Evolutionary conservation across 2,329 filamentous ascomycete species (phyloP).

Genomic region (Stachybotrys echinatus): DNA sequence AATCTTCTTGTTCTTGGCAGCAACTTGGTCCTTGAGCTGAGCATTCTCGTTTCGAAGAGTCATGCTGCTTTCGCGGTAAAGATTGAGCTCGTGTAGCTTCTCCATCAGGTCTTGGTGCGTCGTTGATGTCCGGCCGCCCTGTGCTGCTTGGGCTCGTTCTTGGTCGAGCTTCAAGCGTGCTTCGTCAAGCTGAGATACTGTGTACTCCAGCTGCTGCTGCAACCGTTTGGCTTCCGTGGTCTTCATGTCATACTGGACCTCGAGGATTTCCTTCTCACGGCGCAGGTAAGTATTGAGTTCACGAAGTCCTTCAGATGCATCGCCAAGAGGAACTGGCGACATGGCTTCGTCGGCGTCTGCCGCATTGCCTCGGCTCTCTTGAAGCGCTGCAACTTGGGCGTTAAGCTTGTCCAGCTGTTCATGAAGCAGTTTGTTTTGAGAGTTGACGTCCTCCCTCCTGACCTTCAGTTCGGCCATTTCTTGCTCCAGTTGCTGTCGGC

Average conservation of each 20-base stretch:
- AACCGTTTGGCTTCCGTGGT: slow-evolving; percentile 82
- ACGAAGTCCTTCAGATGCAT: slow-evolving; percentile 69
- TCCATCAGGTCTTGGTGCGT: slow-evolving; percentile 89
- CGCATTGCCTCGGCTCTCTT: slow-evolving; percentile 62
- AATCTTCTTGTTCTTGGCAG: slow-evolving; percentile 69
- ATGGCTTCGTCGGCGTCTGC: slow-evolving; percentile 48
- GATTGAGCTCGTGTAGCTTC: slow-evolving; percentile 90
- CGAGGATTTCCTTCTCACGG: slow-evolving; percentile 94
- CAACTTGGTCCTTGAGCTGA: slow-evolving; percentile 69
- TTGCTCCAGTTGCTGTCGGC: slow-evolving; percentile 72
- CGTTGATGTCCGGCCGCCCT: slow-evolving; percentile 66
- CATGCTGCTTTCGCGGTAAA: slow-evolving; percentile 91
- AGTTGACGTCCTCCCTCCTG: slow-evolving; percentile 75
- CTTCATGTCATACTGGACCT: slow-evolving; percentile 91
- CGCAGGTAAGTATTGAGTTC: slow-evolving; percentile 89
- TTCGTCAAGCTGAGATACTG: slow-evolving; percentile 84
- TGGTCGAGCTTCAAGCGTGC: slow-evolving; percentile 83
- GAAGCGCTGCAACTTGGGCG: slow-evolving; percentile 71
- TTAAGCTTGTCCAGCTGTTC: slow-evolving; percentile 81
- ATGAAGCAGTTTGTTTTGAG: slow-evolving; percentile 87
- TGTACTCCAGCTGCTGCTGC: slow-evolving; percentile 84
- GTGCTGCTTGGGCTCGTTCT: slow-evolving; percentile 71
- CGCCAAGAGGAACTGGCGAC: slow-evolving; percentile 45
- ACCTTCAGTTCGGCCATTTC: slow-evolving; percentile 76
- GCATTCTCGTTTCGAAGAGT: slow-evolving; percentile 83